Evolutionary conservation across 2,329 filamentous ascomycete species (phyloP).

Genomic region (Bipolaris gigantea): DNA sequence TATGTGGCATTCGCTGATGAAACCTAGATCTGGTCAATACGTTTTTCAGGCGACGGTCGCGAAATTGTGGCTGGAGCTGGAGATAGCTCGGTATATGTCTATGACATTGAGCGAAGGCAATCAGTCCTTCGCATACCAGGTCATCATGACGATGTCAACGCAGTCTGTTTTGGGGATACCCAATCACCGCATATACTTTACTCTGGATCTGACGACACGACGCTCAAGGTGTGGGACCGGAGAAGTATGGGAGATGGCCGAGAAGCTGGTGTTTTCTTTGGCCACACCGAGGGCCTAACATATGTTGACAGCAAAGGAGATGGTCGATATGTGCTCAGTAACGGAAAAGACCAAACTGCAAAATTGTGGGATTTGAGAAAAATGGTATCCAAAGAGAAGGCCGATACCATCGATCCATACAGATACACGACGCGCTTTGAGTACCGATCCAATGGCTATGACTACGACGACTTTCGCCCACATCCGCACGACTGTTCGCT

Average conservation of each 20-base stretch:
- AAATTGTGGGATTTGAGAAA: conserved; percentile 95
- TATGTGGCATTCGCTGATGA: conserved; percentile 6
- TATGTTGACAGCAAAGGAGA: conserved; percentile 83
- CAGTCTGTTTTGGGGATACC: conserved; percentile 91
- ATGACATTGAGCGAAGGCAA: conserved; percentile 81
- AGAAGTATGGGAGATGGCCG: conserved; percentile 66
- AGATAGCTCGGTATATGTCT: conserved; percentile 78
- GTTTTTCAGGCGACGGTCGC: conserved; percentile 88
- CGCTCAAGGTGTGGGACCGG: conserved; percentile 94
- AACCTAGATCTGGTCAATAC: conserved; percentile 76
- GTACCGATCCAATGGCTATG: conserved; percentile 70
- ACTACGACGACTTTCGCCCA: conserved; percentile 66
- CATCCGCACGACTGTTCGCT: conserved; percentile 87
- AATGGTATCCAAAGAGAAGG: conserved; percentile 75
- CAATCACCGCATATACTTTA: conserved; percentile 91
- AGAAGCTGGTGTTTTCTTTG: conserved; percentile 66
- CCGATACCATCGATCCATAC: conserved; percentile 59
- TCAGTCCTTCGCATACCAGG: conserved; percentile 75
- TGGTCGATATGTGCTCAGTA: conserved; percentile 85
- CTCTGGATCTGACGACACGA: conserved; percentile 92
- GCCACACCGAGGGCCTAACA: conserved; percentile 66
- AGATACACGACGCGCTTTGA: conserved; percentile 68
- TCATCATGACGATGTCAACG: conserved; percentile 89
- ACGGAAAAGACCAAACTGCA: conserved; percentile 95
- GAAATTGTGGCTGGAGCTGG: conserved; percentile 90